Percentiles rank a stretch among this genome's conserved stretches.
Evolutionary conservation across 306 rosid species (phyloP).

Genomic region (Vachellia collinsii): DNA sequence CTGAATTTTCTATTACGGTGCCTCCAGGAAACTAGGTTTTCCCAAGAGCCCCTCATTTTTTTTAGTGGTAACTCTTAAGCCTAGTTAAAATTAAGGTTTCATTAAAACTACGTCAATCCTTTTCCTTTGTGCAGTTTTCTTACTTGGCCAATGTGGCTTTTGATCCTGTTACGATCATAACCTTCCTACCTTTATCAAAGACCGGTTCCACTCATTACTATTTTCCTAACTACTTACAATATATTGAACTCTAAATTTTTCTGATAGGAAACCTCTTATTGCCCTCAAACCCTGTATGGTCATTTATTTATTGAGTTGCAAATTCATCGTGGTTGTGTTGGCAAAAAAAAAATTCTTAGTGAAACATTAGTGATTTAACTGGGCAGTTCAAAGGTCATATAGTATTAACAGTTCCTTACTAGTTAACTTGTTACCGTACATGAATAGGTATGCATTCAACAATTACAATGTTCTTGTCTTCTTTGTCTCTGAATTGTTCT

Average conservation of each 20-base stretch:
- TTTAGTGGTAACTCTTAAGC: background rate
- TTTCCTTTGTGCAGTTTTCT: background rate
- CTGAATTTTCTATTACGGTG: background rate
- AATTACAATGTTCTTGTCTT: background rate
- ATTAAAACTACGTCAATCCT: background rate
- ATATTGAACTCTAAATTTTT: background rate
- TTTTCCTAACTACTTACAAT: background rate
- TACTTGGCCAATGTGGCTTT: background rate
- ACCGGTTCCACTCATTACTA: background rate
- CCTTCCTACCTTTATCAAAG: background rate
- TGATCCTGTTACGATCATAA: background rate
- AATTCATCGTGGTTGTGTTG: background rate
- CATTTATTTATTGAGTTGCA: background rate
- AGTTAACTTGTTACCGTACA: background rate
- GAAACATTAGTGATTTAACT: background rate
- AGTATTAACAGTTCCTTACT: background rate
- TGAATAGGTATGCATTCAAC: background rate
- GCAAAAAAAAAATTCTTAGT: background rate
- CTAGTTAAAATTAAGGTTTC: constrained; percentile 3
- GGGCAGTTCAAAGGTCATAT: background rate
- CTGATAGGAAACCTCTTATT: background rate
- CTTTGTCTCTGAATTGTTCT: constrained; percentile 3
- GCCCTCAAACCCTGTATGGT: background rate
- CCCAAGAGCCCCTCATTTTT: background rate
- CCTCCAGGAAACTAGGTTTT: background rate